Conservation (phyloP, 345 rosid species). For the Pseudoturritis turrita region DNA sequence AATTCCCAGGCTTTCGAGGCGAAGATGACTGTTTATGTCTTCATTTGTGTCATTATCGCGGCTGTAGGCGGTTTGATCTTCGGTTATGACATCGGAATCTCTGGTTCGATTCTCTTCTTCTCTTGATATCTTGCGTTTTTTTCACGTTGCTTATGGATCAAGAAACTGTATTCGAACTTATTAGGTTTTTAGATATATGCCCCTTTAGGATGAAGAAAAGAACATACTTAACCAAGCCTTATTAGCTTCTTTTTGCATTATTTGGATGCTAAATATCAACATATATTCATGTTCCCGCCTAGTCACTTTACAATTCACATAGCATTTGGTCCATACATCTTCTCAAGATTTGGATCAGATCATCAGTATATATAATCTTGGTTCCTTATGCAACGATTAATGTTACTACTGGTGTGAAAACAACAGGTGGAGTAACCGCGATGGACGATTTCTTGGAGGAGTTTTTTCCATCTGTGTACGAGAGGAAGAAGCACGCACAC, state of each 20-base stretch:
- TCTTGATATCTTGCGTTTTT: neutral
- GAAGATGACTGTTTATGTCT: slow-evolving; percentile 39
- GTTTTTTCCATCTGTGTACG: slow-evolving; percentile 59
- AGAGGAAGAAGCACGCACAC: slow-evolving; percentile 46
- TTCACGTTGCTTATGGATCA: neutral
- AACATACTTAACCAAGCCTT: neutral
- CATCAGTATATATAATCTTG: neutral
- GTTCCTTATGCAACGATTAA: neutral
- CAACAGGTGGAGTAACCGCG: slow-evolving; percentile 71
- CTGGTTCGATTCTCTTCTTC: slow-evolving; percentile 28
- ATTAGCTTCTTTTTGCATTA: neutral
- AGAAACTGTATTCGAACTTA: neutral
- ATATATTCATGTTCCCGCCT: neutral
- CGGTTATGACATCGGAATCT: slow-evolving; percentile 59
- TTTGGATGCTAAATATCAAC: neutral
- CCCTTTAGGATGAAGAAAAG: neutral
- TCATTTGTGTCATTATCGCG: slow-evolving; percentile 38
- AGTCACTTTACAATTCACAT: neutral
- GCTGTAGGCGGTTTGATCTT: slow-evolving; percentile 58
- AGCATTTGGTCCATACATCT: neutral
- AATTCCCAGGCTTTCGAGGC: slow-evolving; percentile 42
- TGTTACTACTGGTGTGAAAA: neutral
- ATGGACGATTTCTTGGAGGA: slow-evolving; percentile 73
- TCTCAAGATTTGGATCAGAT: neutral
- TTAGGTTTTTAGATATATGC: neutral